phyloP scores from a whole-genome alignment of 129 eudicot species.

The Tagetes erecta region DNA sequence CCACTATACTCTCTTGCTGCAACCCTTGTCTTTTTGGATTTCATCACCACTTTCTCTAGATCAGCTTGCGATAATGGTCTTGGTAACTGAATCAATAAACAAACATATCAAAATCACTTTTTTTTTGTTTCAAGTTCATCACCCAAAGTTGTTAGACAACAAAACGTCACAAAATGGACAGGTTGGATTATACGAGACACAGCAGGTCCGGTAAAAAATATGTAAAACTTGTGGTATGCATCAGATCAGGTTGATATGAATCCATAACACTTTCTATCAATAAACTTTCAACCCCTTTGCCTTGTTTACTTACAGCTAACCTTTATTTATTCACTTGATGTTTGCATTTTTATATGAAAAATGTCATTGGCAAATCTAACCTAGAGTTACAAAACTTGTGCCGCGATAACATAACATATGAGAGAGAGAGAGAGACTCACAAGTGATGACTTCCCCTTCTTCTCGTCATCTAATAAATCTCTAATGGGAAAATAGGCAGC shows the following conservation, averaged over 20 bases:
- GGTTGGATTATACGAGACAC: neutral
- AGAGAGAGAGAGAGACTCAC: slow-evolving; percentile 41
- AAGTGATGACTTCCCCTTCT: slow-evolving; percentile 49
- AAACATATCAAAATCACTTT: slow-evolving; percentile 11
- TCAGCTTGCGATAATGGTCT: slow-evolving; percentile 74
- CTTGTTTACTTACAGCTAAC: neutral
- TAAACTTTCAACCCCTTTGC: neutral
- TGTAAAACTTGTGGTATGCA: neutral
- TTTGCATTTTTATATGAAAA: too few relatives aligned
- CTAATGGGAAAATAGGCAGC: slow-evolving; percentile 86
- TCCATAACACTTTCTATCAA: neutral
- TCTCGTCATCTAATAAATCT: slow-evolving; percentile 72
- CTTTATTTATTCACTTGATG: neutral
- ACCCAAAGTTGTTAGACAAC: too few relatives aligned
- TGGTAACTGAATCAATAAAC: slow-evolving; percentile 47
- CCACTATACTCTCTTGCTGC: slow-evolving; percentile 71
- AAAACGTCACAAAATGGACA: neutral
- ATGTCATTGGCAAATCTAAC: neutral
- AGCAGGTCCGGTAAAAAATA: neutral
- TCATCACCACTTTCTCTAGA: slow-evolving; percentile 66
- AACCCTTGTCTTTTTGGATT: slow-evolving; percentile 55
- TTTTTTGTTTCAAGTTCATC: neutral
- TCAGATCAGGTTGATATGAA: neutral
- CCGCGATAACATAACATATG: too few relatives aligned
- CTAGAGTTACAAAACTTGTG: neutral